A percentile compares a stretch with the other conserved stretches of the same genome.
phyloP scores from a whole-genome alignment of 768 basidiomycete genomes.

The Boletus rufocinnamomeus region DNA sequence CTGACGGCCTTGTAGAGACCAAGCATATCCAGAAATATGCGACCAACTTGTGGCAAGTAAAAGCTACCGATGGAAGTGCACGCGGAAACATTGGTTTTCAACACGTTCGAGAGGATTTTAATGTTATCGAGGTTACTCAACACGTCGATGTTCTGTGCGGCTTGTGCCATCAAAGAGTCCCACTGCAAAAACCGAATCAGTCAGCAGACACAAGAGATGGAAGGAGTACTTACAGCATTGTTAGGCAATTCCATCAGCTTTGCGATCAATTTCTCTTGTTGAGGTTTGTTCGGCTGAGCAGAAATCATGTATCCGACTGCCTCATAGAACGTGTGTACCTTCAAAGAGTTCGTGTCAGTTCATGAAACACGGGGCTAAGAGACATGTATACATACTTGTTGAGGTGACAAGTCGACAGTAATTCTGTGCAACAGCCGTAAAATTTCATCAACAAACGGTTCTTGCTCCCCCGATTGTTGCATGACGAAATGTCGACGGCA shows the following conservation, averaged over 20 bases:
- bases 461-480: slow-evolving; percentile 95
- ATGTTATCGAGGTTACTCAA: slow-evolving; percentile 90
- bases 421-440: slow-evolving; percentile 88
- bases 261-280: slow-evolving; percentile 91
- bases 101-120: slow-evolving; percentile 93
- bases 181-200: slow-evolving; percentile 55
- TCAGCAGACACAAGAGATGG: neutral
- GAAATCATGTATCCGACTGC: slow-evolving; percentile 99
- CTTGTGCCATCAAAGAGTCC: slow-evolving; percentile 97
- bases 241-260: slow-evolving; percentile 98
- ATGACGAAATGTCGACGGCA: slow-evolving; percentile 98
- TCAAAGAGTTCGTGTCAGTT: slow-evolving; percentile 15
- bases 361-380: neutral
- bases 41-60: slow-evolving; percentile 95
- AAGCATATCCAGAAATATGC: slow-evolving; percentile 97
- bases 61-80: slow-evolving; percentile 97
- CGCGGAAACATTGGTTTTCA: slow-evolving; percentile 98
- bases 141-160: slow-evolving; percentile 89
- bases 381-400: slow-evolving; percentile 50
- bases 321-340: slow-evolving; percentile 97
- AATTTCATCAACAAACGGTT: slow-evolving; percentile 98
- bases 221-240: slow-evolving; percentile 70
- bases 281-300: slow-evolving; percentile 96
- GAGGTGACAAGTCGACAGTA: slow-evolving; percentile 91
- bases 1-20: slow-evolving; percentile 97